Evolutionary conservation across 768 basidiomycete genomes (phyloP), one percentile per base, ranked within the genome.

Genomic region (Russula dissimulans): DNA sequence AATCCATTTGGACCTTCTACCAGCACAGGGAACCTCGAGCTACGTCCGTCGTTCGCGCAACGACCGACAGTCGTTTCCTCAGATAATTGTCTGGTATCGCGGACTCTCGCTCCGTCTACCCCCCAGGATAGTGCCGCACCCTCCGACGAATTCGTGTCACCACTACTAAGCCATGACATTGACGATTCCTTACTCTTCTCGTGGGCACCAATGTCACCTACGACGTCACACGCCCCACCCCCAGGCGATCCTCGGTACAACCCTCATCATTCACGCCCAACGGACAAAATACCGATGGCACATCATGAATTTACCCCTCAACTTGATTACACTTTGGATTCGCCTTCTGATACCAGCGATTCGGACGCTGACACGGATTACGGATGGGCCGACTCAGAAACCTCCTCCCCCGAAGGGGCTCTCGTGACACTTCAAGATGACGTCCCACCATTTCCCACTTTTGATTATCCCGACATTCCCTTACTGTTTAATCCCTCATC

Each of bases 241-340:
- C 49, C 26, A 17, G 49, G 18, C 44, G 6, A 34, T 45, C 12
- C 15, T 45, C 17, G 18, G 5, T 5, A 12, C 29, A 41, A 22
- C 7, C 18, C 6, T 4, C 17, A 11, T 34, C 31, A n/a, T 38
- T 43, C 22, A 26, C 14, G 11, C 9, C 22, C 44, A 10, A 14
- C 41, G 17, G 32, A 29, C 7, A 38, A 44, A 32, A 43, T 45
- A 17, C 31, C 29, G 22, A 43, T 41, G 5, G 54, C 36, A n/a
- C 54, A 17, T 34, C 17, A 42, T 17, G 31, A 43, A 34, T 22
- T 42, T 41, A 18, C 15, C 6, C 54, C 29, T 9, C 49, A 17
- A 43, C 18, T 51, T 12, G 60, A 56, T 29, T 51, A 41, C 26
- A n/a, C 38, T 5, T 22, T 22, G 22, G 60, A 56, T 56, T 61